A percentile compares a stretch with the other conserved stretches of the same genome.
Evolutionary conservation across 495 filamentous ascomycete genomes (phyloP).

Genomic region (Letharia lupina): DNA sequence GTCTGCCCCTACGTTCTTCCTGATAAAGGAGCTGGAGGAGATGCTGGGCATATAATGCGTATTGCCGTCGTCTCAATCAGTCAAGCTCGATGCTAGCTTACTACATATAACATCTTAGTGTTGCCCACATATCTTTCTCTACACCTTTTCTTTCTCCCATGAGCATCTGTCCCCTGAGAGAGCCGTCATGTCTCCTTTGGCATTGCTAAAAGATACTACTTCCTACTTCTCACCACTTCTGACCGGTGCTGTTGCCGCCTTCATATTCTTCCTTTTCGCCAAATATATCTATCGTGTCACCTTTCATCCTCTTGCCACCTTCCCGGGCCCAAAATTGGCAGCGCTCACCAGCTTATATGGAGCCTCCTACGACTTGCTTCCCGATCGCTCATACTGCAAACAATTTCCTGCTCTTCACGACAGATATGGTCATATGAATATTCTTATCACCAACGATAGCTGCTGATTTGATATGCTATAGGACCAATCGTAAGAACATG

Average conservation of each 20-base stretch:
- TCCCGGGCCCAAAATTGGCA: conserved; percentile 18
- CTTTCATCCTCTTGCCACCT: conserved; percentile 22
- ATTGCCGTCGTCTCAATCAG: background rate
- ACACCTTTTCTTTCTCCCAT: background rate
- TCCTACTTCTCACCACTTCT: background rate
- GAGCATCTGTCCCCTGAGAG: background rate
- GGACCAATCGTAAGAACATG: background rate
- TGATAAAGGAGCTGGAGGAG: too few species aligned
- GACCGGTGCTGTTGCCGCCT: background rate
- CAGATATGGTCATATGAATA: background rate
- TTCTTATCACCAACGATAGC: background rate
- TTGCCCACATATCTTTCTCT: background rate
- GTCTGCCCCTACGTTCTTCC: too few species aligned
- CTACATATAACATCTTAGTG: background rate
- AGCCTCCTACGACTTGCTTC: conserved; percentile 1
- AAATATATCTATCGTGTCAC: conserved; percentile 6
- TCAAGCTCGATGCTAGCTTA: background rate
- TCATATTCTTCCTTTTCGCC: background rate
- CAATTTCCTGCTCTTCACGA: background rate
- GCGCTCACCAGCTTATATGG: conserved; percentile 18
- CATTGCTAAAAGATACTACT: background rate
- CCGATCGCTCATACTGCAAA: background rate
- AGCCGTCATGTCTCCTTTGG: background rate
- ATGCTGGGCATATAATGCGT: too few species aligned
- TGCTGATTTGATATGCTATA: background rate